Evolutionary conservation across 2,329 filamentous ascomycete species (phyloP).

Genomic region (Hypoxylon sp.): DNA sequence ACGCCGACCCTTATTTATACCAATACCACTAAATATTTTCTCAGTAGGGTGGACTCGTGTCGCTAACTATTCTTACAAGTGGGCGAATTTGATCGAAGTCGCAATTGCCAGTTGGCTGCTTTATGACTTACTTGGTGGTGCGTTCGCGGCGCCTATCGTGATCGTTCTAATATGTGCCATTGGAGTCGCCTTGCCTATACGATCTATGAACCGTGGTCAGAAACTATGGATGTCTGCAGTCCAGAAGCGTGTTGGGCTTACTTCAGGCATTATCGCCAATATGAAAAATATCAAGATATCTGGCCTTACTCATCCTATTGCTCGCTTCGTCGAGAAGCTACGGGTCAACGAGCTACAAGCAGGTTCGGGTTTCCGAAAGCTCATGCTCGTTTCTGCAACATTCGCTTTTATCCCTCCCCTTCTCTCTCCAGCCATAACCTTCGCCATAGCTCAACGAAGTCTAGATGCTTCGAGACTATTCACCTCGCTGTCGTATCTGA

Average conservation of each 20-base stretch:
- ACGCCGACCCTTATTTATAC: not conserved
- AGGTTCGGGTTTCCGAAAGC: slow-evolving; percentile 53
- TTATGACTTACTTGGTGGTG: slow-evolving; percentile 62
- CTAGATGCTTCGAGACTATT: slow-evolving; percentile 58
- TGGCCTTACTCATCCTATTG: slow-evolving; percentile 54
- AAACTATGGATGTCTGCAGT: slow-evolving; percentile 57
- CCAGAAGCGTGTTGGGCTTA: slow-evolving; percentile 54
- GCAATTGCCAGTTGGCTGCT: slow-evolving; percentile 64
- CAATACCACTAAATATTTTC: too few species aligned
- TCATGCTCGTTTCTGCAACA: slow-evolving; percentile 24
- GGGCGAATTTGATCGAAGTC: slow-evolving; percentile 61
- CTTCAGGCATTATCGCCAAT: slow-evolving; percentile 56
- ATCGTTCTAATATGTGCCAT: slow-evolving; percentile 55
- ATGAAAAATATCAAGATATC: slow-evolving; percentile 63
- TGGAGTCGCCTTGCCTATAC: slow-evolving; percentile 46
- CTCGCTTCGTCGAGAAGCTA: slow-evolving; percentile 53
- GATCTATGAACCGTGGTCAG: slow-evolving; percentile 50
- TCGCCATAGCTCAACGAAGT: slow-evolving; percentile 55
- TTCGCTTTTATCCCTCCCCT: slow-evolving; percentile 53
- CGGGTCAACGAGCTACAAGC: slow-evolving; percentile 57
- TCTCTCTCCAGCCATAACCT: slow-evolving; percentile 58
- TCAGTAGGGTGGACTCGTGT: not conserved
- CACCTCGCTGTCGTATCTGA: slow-evolving; percentile 60
- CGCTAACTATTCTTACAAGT: slow-evolving; percentile 44
- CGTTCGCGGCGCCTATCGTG: slow-evolving; percentile 64